Evolutionary conservation across 306 rosid genomes (phyloP), one percentile per base, ranked within the genome.

Genomic region (Cercis canadensis): DNA sequence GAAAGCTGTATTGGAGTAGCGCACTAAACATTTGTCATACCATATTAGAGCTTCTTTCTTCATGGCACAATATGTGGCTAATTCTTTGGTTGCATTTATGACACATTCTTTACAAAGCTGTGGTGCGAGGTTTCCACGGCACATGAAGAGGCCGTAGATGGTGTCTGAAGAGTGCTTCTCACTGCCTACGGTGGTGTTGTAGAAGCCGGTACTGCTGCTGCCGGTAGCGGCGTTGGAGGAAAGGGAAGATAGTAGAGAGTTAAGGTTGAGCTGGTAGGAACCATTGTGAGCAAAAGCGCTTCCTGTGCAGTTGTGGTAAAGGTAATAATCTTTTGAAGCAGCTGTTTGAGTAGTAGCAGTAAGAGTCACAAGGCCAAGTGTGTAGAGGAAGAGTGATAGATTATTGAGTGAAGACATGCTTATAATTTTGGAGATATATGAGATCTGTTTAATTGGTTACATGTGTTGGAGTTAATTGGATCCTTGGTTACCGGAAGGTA

Each of bases 11-110:
- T 69, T 15, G 1, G 52, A 56, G 53, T 69, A 69, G 3, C 63
- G 52, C 10, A 69, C 8, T n/a, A n/a, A 13, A 24, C 74, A 69
- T 14, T 19, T 8, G 33, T 24, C 63, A 29, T 69, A 69, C 64
- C 63, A 54, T 13, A 8, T 44, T 31, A 69, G 15, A 29, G 54
- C 64, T 14, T 6, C 12, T 32, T 29, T 69, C 17, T 55, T 15
- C 1, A 0, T 0, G 11, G 51, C 5, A 8, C 64, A 69, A 24
- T 16, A 4, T 3, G 8, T 4, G 15, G 5, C 11, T 54, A 68
- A 4, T 3, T 41, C 9, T 40, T 21, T 2, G 4, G 63, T 18
- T 36, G 63, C 74, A 2, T 0, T 2, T 6, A 19, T 10, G 2
- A 68, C 21, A n/a, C 74, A 68, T 10, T 13, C 51, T 40, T 4